Percentiles rank a stretch among this genome's conserved stretches.
phyloP scores from a whole-genome alignment of 441 rosid genomes.

The Jatropha podagrica region DNA sequence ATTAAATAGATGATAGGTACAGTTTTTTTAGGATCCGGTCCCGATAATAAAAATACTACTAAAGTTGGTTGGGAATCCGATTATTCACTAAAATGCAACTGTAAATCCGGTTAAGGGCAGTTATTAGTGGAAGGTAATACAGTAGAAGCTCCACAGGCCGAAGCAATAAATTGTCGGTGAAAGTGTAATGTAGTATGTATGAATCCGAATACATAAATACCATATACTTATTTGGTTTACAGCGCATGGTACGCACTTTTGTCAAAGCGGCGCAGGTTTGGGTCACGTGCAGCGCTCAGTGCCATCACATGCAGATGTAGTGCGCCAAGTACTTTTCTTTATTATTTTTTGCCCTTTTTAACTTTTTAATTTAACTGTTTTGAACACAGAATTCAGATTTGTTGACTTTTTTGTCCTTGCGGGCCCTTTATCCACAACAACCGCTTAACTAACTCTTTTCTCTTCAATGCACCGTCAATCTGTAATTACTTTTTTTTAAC shows the following conservation, averaged over 20 bases:
- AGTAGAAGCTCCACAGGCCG: too few relatives aligned
- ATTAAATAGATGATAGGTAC: too few relatives aligned
- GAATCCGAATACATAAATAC: too few relatives aligned
- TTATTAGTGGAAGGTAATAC: too few relatives aligned
- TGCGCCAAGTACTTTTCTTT: constrained; percentile 8
- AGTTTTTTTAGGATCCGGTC: too few relatives aligned
- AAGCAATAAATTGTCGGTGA: background rate
- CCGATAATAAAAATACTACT: too few relatives aligned
- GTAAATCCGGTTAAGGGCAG: too few relatives aligned
- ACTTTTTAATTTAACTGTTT: background rate
- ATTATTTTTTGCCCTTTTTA: background rate
- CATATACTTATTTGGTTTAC: background rate
- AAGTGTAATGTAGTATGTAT: too few relatives aligned
- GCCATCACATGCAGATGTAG: constrained; percentile 33
- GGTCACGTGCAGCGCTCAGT: constrained; percentile 41
- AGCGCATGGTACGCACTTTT: constrained; percentile 36
- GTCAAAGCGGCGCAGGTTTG: constrained; percentile 33
- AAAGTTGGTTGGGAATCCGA: too few relatives aligned
- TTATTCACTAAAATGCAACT: too few relatives aligned
- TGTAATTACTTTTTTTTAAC: background rate
- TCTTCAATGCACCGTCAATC: constrained; percentile 20
- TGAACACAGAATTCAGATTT: background rate
- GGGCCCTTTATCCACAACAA: constrained; percentile 30
- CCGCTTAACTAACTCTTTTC: constrained; percentile 27
- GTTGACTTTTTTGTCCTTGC: background rate